Evolutionary conservation across 2,329 filamentous ascomycete species (phyloP), one percentile per base, ranked within the genome.

Genomic region (Rachicladosporium sp.): DNA sequence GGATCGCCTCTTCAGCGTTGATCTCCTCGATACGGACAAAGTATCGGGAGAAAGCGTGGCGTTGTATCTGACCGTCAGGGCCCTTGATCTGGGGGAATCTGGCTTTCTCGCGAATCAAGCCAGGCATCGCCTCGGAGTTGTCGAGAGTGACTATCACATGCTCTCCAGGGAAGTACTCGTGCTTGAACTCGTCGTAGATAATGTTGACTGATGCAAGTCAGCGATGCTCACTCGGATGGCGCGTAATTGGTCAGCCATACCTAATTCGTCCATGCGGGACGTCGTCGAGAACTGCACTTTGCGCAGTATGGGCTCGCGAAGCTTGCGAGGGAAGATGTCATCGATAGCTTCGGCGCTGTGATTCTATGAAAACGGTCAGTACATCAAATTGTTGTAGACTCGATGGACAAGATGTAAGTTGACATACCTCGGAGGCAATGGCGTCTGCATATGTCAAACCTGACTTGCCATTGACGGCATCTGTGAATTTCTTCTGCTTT

Each of bases 381-480:
- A 43, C 11, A 27, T 27, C 7, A 8, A 27, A 6, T 27, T 27
- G 23, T 27, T 4, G 23, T 8, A 27, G 4, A 6, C 23, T 19
- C 15, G 15, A 19, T 19, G 15, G 15, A 27, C 7, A 8, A 27
- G 7, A 27, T 2, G 23, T 23, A 6, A 27, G 7, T 6, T 27
- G 30, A 37, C 51, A 35, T 49, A 60, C 58, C 55, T 61, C 58
- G 11, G 56, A 59, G 29, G 55, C 52, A 23, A 89, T 73, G 19
- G 91, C 91, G 50, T 94, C 86, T 55, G 95, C 95, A 62, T 93
- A 98, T 3, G 78, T 89, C 49, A 95, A 69, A 38, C 82, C 82
- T 23, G 87, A 93, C 60, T 93, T 89, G 39, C 91, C 91, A 9
- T 87, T 94, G 49, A 96, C 93, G 58, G 93, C 84, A 62, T 93